Evolutionary conservation across 805 yeast species (phyloP), one percentile per base, ranked within the genome.

Genomic region (Myxozyma neglecta): DNA sequence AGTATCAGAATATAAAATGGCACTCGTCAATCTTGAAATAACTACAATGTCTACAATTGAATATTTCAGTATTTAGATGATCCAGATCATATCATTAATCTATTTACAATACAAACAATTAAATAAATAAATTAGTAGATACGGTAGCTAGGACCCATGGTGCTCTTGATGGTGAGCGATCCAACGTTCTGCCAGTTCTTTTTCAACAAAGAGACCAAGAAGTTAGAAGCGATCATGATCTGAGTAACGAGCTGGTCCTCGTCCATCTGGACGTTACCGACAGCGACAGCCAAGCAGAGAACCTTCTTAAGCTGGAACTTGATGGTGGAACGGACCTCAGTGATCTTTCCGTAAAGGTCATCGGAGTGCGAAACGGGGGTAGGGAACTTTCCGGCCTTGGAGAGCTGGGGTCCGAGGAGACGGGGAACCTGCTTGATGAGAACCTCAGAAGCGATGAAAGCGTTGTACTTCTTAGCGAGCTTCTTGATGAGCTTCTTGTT

Each of bases 151-250:
- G 98, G 99, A 84, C 99, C 99, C 99, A 94, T 94, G 82, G 98
- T 86, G 70, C 97, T 90, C 86, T 94, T 94, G 85, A 94, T 88
- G 79, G 92, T 97, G 81, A 94, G 85, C 78, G 99, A 94, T 77
- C 99, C 99, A 79, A 94, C 97, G 84, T 94, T 94, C 87, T 94
- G 99, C 99, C 99, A 94, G 97, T 94, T 90, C 93, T 94, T 94
- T 97, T 94, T 94, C 81, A 94, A 87, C 82, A 94, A 84, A 72
- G 99, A 94, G 74, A 94, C 99, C 81, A 94, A 89, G 88, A 94
- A 94, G 97, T 94, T 94, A 74, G 96, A 85, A 73, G 99, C 85
- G 94, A 94, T 86, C 90, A 94, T 86, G 84, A 94, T 90, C 84
- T 94, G 99, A 87, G 93, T 89, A 76, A 89, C 96, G 77, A 94